Base-by-base conservation (phyloP, 2,329 filamentous ascomycete species). In the Aspergillus sojae region DNA sequence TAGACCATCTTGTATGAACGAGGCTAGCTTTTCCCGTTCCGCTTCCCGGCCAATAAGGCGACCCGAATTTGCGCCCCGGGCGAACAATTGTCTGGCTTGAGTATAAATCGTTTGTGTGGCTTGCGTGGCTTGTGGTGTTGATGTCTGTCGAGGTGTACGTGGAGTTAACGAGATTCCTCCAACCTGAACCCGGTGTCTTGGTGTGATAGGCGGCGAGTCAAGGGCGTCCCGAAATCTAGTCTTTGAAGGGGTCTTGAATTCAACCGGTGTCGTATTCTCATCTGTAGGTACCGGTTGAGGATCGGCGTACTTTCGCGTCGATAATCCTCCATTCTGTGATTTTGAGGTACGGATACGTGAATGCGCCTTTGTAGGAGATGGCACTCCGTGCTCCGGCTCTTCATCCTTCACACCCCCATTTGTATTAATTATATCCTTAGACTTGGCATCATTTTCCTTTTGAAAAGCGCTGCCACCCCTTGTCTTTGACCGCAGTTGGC, bases 1-100 rank as follows among this genome's bases (percentile, higher is more conserved):
- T 5, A 89, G 81, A 69, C 88, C 88, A 57, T 85, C 84, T 45
- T 86, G 81, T 57, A 97, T 84, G 74, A 97, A 97, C 0, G 74
- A 78, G 14, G 82, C 81, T 39, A 98, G 81, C 67, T 93, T 89
- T 16, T 84, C 81, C 82, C 73, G 85, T 77, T 91, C 86, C 57
- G 78, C 80, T 34, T 96, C 92, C 53, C 94, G 89, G 56, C 94
- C 94, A 61, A 96, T 85, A 14, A 97, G 82, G 69, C 88, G 86
- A 2, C 89, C 88, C 1, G 92, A 91, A 61, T 89, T 88, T 10
- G 90, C 88, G 66, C 91, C 91, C 57, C 93, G 88, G 7, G 91
- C 89, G 74, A 99, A 99, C 3, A 96, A 80, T 72, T 97, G 93
- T 34, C 94, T 89, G 19, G 93, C 95, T 64, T 89, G 85, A 67